Conservation (phyloP, 176 grass and related monocot species). For the Hordeum marinum region DNA sequence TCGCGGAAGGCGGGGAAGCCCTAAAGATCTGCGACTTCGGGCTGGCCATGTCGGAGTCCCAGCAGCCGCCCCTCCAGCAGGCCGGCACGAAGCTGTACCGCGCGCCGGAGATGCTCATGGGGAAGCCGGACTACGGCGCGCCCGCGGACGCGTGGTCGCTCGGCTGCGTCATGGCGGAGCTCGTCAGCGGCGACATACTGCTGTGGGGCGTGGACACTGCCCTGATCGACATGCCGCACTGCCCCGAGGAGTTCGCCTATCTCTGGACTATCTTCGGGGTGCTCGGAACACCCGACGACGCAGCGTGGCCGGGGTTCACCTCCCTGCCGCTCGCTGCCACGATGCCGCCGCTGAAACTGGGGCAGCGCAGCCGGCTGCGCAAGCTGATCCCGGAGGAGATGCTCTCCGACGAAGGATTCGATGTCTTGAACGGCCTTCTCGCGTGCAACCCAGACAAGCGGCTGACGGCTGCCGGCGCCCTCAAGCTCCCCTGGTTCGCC, state of each 20-base stretch:
- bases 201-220: not conserved
- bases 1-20: not conserved
- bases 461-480: not conserved
- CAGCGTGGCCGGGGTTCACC: not conserved
- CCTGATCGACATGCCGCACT: not conserved
- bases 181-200: not conserved
- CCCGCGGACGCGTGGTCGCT: not conserved
- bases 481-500: not conserved
- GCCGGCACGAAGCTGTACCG: not conserved
- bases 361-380: not conserved
- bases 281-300: not conserved
- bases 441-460: not conserved
- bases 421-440: conserved; percentile 2
- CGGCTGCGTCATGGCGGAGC: not conserved
- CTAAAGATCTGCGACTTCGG: not conserved
- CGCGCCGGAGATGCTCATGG: not conserved
- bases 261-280: not conserved
- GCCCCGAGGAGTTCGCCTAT: not conserved
- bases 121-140: not conserved
- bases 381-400: not conserved
- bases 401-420: not conserved
- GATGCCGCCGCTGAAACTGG: not conserved
- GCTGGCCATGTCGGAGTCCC: not conserved
- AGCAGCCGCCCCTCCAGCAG: not conserved
- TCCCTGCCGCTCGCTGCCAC: not conserved